Percentiles rank a stretch among this genome's conserved stretches.
phyloP scores from a whole-genome alignment of 2,329 filamentous ascomycete species.

The Ascochyta pisi region DNA sequence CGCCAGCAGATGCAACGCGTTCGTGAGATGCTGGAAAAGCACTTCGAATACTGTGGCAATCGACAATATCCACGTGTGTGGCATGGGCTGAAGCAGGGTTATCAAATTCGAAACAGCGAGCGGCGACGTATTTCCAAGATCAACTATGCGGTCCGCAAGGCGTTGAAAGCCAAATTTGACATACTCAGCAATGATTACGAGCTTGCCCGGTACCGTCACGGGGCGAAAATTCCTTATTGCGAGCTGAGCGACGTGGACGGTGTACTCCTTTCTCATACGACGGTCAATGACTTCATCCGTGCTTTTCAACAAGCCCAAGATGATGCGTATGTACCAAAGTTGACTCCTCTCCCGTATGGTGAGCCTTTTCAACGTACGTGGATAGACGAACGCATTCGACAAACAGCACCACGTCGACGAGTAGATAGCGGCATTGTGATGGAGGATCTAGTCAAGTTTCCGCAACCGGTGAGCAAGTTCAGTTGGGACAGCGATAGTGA shows the following conservation, averaged over 20 bases:
- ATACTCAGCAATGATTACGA: neutral
- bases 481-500: slow-evolving; percentile 5
- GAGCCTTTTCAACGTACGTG: neutral
- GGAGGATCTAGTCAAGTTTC: neutral
- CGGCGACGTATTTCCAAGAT: neutral
- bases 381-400: neutral
- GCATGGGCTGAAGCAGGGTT: slow-evolving; percentile 3
- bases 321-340: neutral
- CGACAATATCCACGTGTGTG: neutral
- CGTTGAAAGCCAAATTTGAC: neutral
- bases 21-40: neutral
- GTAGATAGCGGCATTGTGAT: neutral
- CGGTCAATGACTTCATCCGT: neutral
- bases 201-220: neutral
- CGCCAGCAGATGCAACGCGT: slow-evolving; percentile 8
- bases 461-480: slow-evolving; percentile 2
- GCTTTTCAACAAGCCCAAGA: neutral
- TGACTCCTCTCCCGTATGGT: neutral
- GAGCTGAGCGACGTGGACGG: slow-evolving; percentile 9
- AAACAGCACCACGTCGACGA: neutral
- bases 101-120: neutral
- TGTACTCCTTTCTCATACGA: neutral
- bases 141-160: slow-evolving; percentile 4
- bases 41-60: neutral
- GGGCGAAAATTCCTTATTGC: neutral